Evolutionary conservation across 345 rosid species (phyloP).

Genomic region (Streptanthus diversifolius): DNA sequence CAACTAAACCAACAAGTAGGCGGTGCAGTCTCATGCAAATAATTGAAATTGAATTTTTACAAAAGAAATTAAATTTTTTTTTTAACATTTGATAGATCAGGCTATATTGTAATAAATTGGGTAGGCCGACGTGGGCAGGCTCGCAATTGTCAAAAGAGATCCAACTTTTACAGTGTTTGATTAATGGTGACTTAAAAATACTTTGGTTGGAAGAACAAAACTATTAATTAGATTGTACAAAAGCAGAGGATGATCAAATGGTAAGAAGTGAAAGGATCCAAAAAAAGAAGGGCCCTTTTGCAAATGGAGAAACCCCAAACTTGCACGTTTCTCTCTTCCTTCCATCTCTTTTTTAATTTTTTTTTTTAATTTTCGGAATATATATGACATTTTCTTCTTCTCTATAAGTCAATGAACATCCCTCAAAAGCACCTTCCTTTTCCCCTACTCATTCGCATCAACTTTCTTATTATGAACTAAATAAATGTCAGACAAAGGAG

Average conservation of each 20-base stretch:
- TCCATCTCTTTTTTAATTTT: conserved; percentile 1
- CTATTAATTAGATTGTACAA: background rate
- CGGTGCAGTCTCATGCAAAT: conserved; percentile 21
- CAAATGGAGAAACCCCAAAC: conserved; percentile 27
- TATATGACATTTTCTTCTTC: conserved; percentile 18
- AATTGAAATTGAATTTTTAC: conserved; percentile 5
- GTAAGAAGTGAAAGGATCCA: conserved; percentile 19
- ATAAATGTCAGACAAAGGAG: conserved; percentile 19
- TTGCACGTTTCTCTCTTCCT: conserved; percentile 31
- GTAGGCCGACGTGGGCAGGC: conserved; percentile 14
- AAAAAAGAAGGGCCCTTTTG: background rate
- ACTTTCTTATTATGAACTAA: conserved; percentile 23
- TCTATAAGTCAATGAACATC: conserved; percentile 30
- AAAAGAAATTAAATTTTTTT: background rate
- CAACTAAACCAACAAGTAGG: conserved; percentile 17
- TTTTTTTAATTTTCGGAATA: background rate
- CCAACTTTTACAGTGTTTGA: conserved; percentile 19
- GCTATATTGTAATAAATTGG: background rate
- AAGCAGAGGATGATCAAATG: background rate
- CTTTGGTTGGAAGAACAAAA: background rate
- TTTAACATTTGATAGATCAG: background rate
- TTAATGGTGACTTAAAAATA: conserved; percentile 1
- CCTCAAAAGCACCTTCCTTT: conserved; percentile 25
- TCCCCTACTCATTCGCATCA: conserved; percentile 18
- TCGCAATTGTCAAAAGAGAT: conserved; percentile 21